Evolutionary conservation across 1,284 basidiomycete genomes (phyloP), one percentile per base, ranked within the genome.

Genomic region (Leccinum angustisporum): DNA sequence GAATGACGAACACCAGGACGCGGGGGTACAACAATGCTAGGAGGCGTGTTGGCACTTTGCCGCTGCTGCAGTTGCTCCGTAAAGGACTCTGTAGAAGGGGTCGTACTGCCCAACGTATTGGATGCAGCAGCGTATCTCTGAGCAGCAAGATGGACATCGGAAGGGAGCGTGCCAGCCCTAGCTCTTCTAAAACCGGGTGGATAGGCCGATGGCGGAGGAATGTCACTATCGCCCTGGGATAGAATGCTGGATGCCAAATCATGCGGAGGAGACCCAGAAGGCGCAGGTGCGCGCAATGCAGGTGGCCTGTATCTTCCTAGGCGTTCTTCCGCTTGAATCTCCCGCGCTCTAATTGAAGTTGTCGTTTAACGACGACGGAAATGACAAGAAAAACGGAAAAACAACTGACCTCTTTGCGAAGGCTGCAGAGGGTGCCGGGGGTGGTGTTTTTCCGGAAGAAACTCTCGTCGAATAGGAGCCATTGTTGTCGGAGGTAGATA

Each of bases 141-240:
- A 56, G 91, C 90, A 61, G 90, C 91, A 68, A 93, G 87, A 74
- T 91, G 90, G 60, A 93, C 89, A 74, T 93, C 92, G 70, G 91
- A 92, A 79, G 91, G 91, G 72, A 93, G 84, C 82, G 91, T 93
- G 67, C 91, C 91, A 69, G 91, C 91, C 86, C 91, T 90, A 71
- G 91, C 90, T 81, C 91, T 88, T 80, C 89, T 87, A 74, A 91
- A 92, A 66, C 88, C 88, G 64, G 88, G 81, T 62, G 90, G 88
- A 73, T 85, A 91, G 78, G 86, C 88, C 74, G 86, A 86, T 65
- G 87, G 82, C 64, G 88, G 85, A 69, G 87, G 80, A 67, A 80
- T 74, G 65, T 81, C 77, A 68, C 77, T 77, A 76, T 91, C 89
- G 68, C 78, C 81, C 62, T 82, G 78, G 58, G 84, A 83, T 68